Evolutionary conservation across 106 monocot species (phyloP), one percentile per base, ranked within the genome.

Genomic region (Posidonia australis): DNA sequence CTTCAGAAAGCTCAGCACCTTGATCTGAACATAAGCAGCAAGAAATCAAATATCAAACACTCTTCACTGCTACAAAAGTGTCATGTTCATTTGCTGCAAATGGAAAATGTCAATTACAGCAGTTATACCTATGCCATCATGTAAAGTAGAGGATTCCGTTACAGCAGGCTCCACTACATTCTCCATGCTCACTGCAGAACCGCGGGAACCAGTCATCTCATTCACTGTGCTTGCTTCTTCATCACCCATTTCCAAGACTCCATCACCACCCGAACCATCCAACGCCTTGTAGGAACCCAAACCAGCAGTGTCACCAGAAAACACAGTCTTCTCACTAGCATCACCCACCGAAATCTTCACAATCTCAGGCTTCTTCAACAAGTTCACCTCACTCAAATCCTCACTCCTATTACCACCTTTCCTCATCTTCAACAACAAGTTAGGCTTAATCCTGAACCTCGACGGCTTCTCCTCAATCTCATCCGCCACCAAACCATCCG

Each of bases 281-380:
- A 36, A 2, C 36, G 7, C 36, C 2, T 36, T 7, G 7, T 36
- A 36, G 10, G 11, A 16, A 31, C n/a, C n/a, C 22, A 63, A 64
- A 21, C 13, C 17, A 64, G 17, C n/a, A 62, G 60, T 29, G 62
- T 25, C 54, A 55, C 46, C 27, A 67, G 66, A 54, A 46, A 65
- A 31, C 18, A 51, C 45, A 54, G 26, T 70, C 24, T 82, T 79
- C 46, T 77, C 44, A 20, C 60, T 64, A 67, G 64, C 5, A 68
- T 62, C 9, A 7, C 54, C 60, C 48, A 44, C 23, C 46, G 75
- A 70, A 58, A 65, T 67, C 46, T 73, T 75, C 9, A 76, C 29
- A 45, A 84, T 36, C 63, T 87, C 87, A 5, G 92, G 92, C 73
- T 82, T 92, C 69, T 87, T 84, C 30, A 87, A 71, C 27, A 87